Conservation (phyloP, 1,139 yeast species). For the Yamadazyma conglobata region DNA sequence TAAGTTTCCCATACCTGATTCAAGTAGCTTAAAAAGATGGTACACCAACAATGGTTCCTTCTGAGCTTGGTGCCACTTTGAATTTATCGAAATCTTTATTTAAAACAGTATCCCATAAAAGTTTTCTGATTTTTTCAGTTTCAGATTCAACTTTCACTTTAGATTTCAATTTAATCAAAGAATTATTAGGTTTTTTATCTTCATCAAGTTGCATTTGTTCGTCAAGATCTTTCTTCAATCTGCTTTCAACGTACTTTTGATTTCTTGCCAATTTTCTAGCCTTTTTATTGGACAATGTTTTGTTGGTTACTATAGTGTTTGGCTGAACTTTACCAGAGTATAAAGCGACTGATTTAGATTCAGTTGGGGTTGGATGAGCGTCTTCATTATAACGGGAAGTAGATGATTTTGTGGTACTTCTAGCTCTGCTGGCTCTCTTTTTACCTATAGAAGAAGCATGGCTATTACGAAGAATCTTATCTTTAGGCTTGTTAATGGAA, state of each 20-base stretch:
- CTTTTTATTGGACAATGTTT: constrained; percentile 74
- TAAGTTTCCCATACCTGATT: constrained; percentile 1
- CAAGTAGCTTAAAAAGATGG: constrained; percentile 41
- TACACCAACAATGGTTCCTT: constrained; percentile 84
- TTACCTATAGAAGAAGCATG: constrained; percentile 54
- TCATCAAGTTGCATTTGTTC: constrained; percentile 52
- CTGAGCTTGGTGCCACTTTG: constrained; percentile 45
- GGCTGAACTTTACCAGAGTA: constrained; percentile 42
- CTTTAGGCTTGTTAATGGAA: constrained; percentile 77
- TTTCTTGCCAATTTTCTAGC: constrained; percentile 81
- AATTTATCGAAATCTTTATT: constrained; percentile 44
- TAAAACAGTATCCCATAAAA: constrained; percentile 67
- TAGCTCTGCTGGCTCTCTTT: constrained; percentile 55
- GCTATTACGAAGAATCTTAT: constrained; percentile 50
- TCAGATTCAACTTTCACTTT: constrained; percentile 12
- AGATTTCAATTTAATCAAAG: constrained; percentile 20
- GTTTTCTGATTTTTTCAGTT: constrained; percentile 52
- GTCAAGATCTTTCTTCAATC: constrained; percentile 49
- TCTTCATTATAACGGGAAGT: constrained; percentile 37
- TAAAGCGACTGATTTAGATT: constrained; percentile 64
- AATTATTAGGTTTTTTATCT: constrained; percentile 25
- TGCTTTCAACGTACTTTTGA: constrained; percentile 60
- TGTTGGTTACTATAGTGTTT: constrained; percentile 47
- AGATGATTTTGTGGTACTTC: constrained; percentile 43
- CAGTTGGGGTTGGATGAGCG: constrained; percentile 42